phyloP scores from a whole-genome alignment of 805 yeast species.

The Clavispora vitiphila region DNA sequence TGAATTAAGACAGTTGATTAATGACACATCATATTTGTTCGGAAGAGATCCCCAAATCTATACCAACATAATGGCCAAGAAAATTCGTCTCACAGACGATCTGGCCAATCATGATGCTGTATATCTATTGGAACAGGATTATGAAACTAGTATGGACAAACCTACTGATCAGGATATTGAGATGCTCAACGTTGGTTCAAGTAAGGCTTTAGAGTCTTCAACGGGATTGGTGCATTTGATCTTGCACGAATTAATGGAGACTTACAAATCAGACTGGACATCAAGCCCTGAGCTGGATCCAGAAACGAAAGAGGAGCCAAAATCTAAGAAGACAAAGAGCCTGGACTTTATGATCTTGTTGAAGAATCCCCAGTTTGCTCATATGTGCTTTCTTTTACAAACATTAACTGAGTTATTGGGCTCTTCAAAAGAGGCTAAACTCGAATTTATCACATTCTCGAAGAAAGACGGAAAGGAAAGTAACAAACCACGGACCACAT shows the following conservation, averaged over 20 bases:
- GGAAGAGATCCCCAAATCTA: slow-evolving; percentile 46
- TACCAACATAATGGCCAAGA: slow-evolving; percentile 39
- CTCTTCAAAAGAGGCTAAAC: slow-evolving; percentile 75
- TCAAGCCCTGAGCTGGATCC: slow-evolving; percentile 16
- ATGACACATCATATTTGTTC: slow-evolving; percentile 47
- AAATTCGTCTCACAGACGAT: slow-evolving; percentile 41
- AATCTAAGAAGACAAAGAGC: slow-evolving; percentile 4
- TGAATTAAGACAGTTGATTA: slow-evolving; percentile 36
- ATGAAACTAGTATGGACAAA: slow-evolving; percentile 9
- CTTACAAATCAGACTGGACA: slow-evolving; percentile 34
- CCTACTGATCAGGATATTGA: slow-evolving; percentile 18
- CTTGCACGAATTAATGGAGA: slow-evolving; percentile 58
- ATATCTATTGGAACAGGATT: slow-evolving; percentile 15
- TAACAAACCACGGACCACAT: slow-evolving; percentile 68
- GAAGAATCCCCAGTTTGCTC: slow-evolving; percentile 55
- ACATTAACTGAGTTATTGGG: slow-evolving; percentile 64
- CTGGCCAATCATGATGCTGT: slow-evolving; percentile 18
- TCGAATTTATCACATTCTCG: slow-evolving; percentile 76
- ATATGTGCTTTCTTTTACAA: slow-evolving; percentile 65
- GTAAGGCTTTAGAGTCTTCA: slow-evolving; percentile 7
- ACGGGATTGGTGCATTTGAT: slow-evolving; percentile 63
- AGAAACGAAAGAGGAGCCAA: slow-evolving; percentile 1
- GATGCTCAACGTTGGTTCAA: slow-evolving; percentile 21
- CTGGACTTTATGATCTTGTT: slow-evolving; percentile 17
- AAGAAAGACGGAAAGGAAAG: slow-evolving; percentile 43